Base-by-base conservation (phyloP, 345 rosid genomes). In the Populus davidiana region DNA sequence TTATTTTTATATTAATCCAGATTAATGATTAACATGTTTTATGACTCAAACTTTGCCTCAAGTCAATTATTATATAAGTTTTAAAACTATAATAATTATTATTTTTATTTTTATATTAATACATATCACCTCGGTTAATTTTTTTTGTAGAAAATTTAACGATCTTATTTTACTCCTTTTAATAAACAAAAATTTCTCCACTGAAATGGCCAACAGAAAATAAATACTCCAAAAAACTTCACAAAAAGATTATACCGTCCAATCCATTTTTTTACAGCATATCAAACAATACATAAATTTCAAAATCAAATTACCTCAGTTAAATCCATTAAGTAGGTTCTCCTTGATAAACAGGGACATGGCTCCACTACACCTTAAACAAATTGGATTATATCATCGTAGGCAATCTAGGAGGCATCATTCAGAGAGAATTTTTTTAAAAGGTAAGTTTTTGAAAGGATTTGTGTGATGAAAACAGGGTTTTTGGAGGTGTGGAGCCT, bases 251-350 rank as follows among this genome's bases (percentile, higher is more conserved):
- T 27, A 27, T 39, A 39, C 10, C 1, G 43, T 8, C 43, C 8
- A 39, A 8, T 39, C 43, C 43, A 39, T 39, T n/a, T 39, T 1
- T 39, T 39, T 39, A 8, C 43, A 39, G 43, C 43, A 8, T 39
- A 8, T 23, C 41, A 1, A 4, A 59, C 17, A 10, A 5, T 39
- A 74, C n/a, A 13, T 4, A 29, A 20, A 21, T 8, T 21, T 16
- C 3, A 29, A 20, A 2, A 11, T 9, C 7, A 2, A 23, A 18
- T 65, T 3, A 79, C 78, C 76, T 82, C 81, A 78, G 84, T 20
- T 5, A 18, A 78, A 81, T 70, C 79, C 81, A 65, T 36, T 74
- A 17, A 82, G 85, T 82, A 82, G 85, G 85, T 82, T 82, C 82
- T 71, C 82, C 85, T 25, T 25, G 27, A 27, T 27, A 43, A 82